phyloP scores from a whole-genome alignment of 768 basidiomycete species.

The Leccinum broughii region DNA sequence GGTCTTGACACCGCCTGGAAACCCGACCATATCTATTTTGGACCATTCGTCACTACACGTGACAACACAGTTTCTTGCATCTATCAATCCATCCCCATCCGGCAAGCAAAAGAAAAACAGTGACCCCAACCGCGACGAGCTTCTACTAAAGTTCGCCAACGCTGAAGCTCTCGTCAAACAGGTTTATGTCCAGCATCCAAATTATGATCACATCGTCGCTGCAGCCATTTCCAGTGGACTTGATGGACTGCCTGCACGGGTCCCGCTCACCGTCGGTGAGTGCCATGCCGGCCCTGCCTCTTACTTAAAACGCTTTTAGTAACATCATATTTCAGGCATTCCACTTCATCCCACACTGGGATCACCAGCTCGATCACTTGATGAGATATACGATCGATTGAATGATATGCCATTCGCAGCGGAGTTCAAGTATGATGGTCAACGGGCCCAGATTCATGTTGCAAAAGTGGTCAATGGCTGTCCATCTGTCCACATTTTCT shows the following conservation, averaged over 20 bases:
- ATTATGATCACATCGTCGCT: slow-evolving; percentile 66
- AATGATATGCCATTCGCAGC: slow-evolving; percentile 69
- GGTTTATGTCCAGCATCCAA: slow-evolving; percentile 78
- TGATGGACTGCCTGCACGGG: slow-evolving; percentile 54
- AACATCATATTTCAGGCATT: slow-evolving; percentile 49
- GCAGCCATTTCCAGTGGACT: slow-evolving; percentile 64
- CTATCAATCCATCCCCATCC: slow-evolving; percentile 16
- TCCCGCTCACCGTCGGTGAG: slow-evolving; percentile 72
- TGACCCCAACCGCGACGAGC: slow-evolving; percentile 36
- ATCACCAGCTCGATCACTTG: slow-evolving; percentile 79
- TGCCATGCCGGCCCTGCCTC: neutral
- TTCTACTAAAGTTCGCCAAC: slow-evolving; percentile 44
- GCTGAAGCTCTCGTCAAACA: slow-evolving; percentile 69
- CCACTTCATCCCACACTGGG: slow-evolving; percentile 88
- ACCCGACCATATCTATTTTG: slow-evolving; percentile 19
- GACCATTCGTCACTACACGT: slow-evolving; percentile 32
- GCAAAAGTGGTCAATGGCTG: slow-evolving; percentile 26
- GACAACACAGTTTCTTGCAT: slow-evolving; percentile 20
- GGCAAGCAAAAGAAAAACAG: slow-evolving; percentile 32
- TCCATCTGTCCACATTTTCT: slow-evolving; percentile 66
- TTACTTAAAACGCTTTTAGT: slow-evolving; percentile 10
- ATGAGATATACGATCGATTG: slow-evolving; percentile 77
- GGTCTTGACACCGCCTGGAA: slow-evolving; percentile 41
- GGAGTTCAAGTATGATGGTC: slow-evolving; percentile 92
- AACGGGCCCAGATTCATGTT: slow-evolving; percentile 81